Percentiles rank a stretch among this genome's conserved stretches.
Evolutionary conservation across 306 rosid species (phyloP).

Genomic region (Psophocarpus tetragonolobus): DNA sequence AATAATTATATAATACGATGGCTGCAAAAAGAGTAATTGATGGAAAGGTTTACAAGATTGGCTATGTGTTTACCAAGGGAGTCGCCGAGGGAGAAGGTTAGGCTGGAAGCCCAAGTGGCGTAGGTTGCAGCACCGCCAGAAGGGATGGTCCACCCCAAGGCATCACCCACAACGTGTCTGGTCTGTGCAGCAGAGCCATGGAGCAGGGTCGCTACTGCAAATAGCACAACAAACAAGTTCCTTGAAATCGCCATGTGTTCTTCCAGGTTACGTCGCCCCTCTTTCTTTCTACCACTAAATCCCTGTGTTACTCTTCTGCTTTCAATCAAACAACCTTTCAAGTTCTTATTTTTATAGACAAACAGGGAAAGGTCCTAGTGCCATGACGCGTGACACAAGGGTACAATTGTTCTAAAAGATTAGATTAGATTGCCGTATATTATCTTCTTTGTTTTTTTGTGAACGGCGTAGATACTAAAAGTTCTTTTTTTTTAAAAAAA

Average conservation of each 20-base stretch:
- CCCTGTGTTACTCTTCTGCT: not conserved
- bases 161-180: constrained; percentile 56
- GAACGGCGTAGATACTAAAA: no score
- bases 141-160: constrained; percentile 59
- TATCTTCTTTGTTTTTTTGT: no score
- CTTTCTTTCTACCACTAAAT: not conserved
- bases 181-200: constrained; percentile 51
- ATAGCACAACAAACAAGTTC: constrained; percentile 32
- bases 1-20: no score
- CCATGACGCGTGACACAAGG: not conserved
- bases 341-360: constrained; percentile 46
- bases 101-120: constrained; percentile 55
- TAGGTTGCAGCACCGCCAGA: constrained; percentile 41
- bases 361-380: not conserved
- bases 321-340: not conserved
- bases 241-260: constrained; percentile 67
- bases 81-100: constrained; percentile 55
- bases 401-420: not conserved
- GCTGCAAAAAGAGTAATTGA: no score
- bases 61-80: constrained; percentile 47
- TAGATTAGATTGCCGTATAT: not conserved
- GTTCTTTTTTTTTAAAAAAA: no score
- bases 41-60: not conserved
- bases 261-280: constrained; percentile 54
- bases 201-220: constrained; percentile 43